Evolutionary conservation across 441 rosid species (phyloP), one percentile per base, ranked within the genome.

Genomic region (Melianthus villosus): DNA sequence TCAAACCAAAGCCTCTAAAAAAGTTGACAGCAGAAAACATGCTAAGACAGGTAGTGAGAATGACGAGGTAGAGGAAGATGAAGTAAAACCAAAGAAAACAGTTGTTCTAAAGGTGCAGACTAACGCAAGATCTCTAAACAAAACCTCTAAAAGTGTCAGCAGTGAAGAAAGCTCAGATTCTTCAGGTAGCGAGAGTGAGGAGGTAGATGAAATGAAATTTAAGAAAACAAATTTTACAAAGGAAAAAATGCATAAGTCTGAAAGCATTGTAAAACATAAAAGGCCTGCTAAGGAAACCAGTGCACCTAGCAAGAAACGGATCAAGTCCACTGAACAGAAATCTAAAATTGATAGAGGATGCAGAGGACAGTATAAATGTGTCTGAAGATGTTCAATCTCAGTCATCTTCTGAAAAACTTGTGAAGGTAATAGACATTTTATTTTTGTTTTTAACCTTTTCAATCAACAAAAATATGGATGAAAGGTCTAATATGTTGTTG

Each of bases 261-360:
- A 70, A 41, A 75, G 40, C 38, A 38, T 60, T 19, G 66, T 61
- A 41, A 86, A 86, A 60, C 61, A 94, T 42, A 75, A 67, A 62
- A 65, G 63, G 39, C 62, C 68, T 14, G 71, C 59, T 37, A 71
- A 73, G 52, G 79, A 75, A 49, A 54, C 47, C 17, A 53, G 46
- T 43, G 53, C 45, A 32, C 52, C 79, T 35, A 55, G 45, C 44
- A 71, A 64, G 57, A 79, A 77, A 70, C 66, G 38, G 46, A 57
- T 39, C 34, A 82, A 73, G 59, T 65, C 58, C n/a, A 44, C 30
- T 9, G 63, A 69, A 65, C 42, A 53, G 35, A 53, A 25, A 42
- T 61, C 51, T 40, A 62, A 71, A 40, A 61, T 63, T 40, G 52
- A 48, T 40, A 65, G 54, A n/a, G 51, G 68, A 69, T 40, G 63